Evolutionary conservation across 1,284 basidiomycete species (phyloP), one percentile per base, ranked within the genome.

Genomic region (Bjerkandera adusta): DNA sequence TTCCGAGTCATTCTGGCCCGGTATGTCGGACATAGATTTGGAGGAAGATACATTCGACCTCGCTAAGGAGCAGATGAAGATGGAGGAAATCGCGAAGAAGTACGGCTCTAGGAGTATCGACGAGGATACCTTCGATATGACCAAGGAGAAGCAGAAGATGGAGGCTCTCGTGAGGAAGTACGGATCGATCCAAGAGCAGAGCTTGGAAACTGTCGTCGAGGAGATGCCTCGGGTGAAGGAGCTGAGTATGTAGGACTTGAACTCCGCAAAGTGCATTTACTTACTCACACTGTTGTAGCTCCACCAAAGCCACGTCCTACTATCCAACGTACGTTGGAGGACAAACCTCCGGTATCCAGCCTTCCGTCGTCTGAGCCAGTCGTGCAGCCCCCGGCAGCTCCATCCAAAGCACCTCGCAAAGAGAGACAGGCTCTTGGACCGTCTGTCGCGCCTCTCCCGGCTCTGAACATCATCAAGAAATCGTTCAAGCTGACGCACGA

Each of bases 391-490:
- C 16, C 12, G 20, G 22, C 4, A 33, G n/a, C 8, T 16, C 21
- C 16, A 27, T 15, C 49, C 63, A n/a, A n/a, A n/a, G n/a, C n/a
- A n/a, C n/a, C n/a, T n/a, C n/a, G n/a, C n/a, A n/a, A n/a, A n/a
- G n/a, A n/a, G n/a, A n/a, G n/a, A n/a, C n/a, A n/a, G n/a, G n/a
- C n/a, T n/a, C n/a, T n/a, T n/a, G n/a, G n/a, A n/a, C n/a, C n/a
- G n/a, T n/a, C n/a, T n/a, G n/a, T n/a, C n/a, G n/a, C n/a, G 4
- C 63, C 68, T 2, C 62, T 76, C 11, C 72, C 71, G 34, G 76
- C 72, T 20, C 56, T 76, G 32, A 71, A 69, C 22, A 75, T 77
- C 35, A 62, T 75, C 18, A 81, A 80, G 59, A 67, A 63, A 52
- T 52, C 63, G 2, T 58, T 53, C 47, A 58, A 55, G 45, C 15